phyloP scores from a whole-genome alignment of 225 moss, liverwort and hornwort genomes.

The Thuidium tamariscinum region DNA sequence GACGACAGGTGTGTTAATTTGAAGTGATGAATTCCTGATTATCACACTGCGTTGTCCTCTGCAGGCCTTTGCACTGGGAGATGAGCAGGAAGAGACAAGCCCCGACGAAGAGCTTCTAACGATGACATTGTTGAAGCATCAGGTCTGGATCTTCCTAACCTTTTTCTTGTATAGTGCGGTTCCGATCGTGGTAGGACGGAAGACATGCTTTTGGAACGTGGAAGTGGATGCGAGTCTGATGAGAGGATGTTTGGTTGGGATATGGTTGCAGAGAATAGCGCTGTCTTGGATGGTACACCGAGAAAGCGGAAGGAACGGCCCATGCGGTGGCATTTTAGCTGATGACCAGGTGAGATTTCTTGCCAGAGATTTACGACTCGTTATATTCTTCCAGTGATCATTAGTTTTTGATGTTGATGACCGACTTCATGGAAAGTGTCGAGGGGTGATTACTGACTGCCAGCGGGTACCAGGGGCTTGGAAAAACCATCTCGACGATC shows the following conservation, averaged over 20 bases:
- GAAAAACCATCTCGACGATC: constrained; percentile 96
- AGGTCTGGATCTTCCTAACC: constrained; percentile 24
- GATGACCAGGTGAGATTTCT: constrained; percentile 76
- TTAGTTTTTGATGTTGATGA: neutral
- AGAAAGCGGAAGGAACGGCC: constrained; percentile 52
- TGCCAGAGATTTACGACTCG: neutral
- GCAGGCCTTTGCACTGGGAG: constrained; percentile 54
- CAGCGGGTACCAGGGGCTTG: constrained; percentile 66
- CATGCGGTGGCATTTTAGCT: constrained; percentile 85
- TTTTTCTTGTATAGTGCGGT: neutral
- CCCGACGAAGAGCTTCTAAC: constrained; percentile 57
- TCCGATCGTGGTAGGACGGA: neutral
- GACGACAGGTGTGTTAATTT: neutral
- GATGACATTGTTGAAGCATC: constrained; percentile 82
- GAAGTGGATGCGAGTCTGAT: constrained; percentile 1
- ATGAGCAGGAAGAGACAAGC: constrained; percentile 51
- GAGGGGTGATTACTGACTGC: neutral
- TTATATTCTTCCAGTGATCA: neutral
- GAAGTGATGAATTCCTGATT: neutral
- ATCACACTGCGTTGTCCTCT: neutral
- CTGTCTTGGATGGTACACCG: constrained; percentile 88
- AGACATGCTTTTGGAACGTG: neutral
- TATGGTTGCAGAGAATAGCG: constrained; percentile 61
- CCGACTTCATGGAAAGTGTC: neutral
- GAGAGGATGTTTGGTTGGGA: neutral